Percentiles rank a stretch among this genome's conserved stretches.
Conservation (phyloP, 176 grass and related monocot species). For the Carex myosuroides region DNA sequence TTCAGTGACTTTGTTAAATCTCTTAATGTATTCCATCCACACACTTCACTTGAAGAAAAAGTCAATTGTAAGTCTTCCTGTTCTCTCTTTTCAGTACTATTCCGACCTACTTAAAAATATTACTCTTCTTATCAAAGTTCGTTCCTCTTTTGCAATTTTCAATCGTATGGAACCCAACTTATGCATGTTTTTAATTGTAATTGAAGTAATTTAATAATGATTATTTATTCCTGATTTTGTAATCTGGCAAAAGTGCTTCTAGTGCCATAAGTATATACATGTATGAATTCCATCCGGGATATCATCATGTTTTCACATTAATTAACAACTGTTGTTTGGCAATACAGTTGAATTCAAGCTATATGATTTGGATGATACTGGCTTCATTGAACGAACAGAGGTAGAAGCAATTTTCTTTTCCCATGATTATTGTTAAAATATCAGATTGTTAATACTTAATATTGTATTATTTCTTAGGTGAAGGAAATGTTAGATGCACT, state of each 20-base stretch:
- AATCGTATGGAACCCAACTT: background rate
- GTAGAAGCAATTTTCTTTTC: slow-evolving; percentile 22
- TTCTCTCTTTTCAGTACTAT: background rate
- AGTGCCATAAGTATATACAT: background rate
- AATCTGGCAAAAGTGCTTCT: background rate
- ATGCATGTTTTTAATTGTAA: background rate
- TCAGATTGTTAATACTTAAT: no score
- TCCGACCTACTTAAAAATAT: background rate
- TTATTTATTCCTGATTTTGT: background rate
- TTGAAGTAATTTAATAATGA: background rate
- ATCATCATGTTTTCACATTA: background rate
- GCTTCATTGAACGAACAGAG: slow-evolving; percentile 54
- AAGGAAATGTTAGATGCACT: slow-evolving; percentile 65
- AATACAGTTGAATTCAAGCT: slow-evolving; percentile 56
- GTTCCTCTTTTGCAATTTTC: background rate
- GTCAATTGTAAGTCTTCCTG: slow-evolving; percentile 39
- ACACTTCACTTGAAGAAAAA: slow-evolving; percentile 51
- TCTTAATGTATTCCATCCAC: slow-evolving; percentile 63
- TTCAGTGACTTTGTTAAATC: slow-evolving; percentile 56
- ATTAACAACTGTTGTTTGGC: background rate
- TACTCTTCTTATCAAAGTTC: background rate
- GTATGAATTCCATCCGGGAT: background rate
- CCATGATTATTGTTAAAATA: background rate
- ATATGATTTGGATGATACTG: slow-evolving; percentile 67
- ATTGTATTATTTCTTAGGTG: slow-evolving; percentile 27